Percentiles rank a stretch among this genome's conserved stretches.
phyloP scores from a whole-genome alignment of 176 grass and related monocot species.

The Oryza brachyantha region DNA sequence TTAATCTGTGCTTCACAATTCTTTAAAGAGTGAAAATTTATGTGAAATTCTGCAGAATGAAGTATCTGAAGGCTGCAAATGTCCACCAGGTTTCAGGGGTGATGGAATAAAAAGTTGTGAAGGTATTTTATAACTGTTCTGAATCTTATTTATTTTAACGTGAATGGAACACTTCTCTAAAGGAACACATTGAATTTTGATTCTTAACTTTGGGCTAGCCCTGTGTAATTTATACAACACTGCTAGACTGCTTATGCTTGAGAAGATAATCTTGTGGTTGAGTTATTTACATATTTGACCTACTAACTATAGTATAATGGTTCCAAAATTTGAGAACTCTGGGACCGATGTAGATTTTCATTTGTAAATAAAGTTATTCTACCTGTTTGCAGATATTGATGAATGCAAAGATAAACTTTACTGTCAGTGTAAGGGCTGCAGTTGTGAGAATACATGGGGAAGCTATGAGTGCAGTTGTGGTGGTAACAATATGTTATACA shows the following conservation, averaged over 20 bases:
- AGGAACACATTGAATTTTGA: background rate
- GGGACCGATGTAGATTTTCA: background rate
- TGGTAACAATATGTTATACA: conserved; percentile 65
- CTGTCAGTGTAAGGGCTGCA: conserved; percentile 81
- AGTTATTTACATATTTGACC: background rate
- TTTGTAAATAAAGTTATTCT: conserved; percentile 9
- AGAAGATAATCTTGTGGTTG: background rate
- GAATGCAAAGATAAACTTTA: conserved; percentile 64
- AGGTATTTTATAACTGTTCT: conserved; percentile 50
- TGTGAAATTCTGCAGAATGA: conserved; percentile 51
- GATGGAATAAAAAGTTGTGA: conserved; percentile 73
- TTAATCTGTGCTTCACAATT: background rate
- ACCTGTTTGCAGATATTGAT: conserved; percentile 70
- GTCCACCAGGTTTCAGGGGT: conserved; percentile 69
- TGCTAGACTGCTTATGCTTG: background rate
- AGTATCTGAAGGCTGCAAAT: conserved; percentile 77
- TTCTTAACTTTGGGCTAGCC: background rate
- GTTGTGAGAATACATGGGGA: conserved; percentile 84
- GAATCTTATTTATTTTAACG: conserved; percentile 9
- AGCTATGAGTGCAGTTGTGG: conserved; percentile 91
- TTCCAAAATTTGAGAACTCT: conserved; percentile 3
- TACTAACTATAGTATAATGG: background rate
- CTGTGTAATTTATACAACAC: background rate
- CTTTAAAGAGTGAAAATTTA: conserved; percentile 22
- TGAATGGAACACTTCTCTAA: background rate